A percentile compares a stretch with the other conserved stretches of the same genome.
phyloP scores from a whole-genome alignment of 768 basidiomycete genomes.

The Cytidiella melzeri region DNA sequence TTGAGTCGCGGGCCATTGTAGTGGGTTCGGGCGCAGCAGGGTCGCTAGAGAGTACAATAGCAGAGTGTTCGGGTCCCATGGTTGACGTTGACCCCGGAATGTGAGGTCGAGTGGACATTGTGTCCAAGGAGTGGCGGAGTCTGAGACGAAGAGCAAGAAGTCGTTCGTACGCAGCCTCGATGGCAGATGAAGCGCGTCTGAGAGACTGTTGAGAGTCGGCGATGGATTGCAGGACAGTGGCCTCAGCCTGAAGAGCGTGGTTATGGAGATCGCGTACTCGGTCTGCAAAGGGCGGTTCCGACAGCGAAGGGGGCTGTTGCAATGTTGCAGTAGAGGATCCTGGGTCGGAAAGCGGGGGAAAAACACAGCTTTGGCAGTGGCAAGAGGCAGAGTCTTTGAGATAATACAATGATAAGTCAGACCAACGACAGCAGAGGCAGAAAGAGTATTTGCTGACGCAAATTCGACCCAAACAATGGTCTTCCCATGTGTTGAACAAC shows the following conservation, averaged over 20 bases:
- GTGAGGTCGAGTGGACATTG: constrained; percentile 4
- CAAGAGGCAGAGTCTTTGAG: constrained; percentile 8
- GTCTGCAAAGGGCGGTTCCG: too few species aligned
- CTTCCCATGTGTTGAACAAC: constrained; percentile 13
- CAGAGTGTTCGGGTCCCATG: constrained; percentile 23
- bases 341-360: background rate
- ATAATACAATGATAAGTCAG: background rate
- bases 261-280: background rate
- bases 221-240: constrained; percentile 3
- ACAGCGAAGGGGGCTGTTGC: background rate
- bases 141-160: constrained; percentile 7
- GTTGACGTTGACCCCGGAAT: background rate
- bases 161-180: constrained; percentile 14
- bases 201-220: constrained; percentile 10
- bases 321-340: background rate
- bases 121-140: background rate
- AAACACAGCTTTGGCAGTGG: background rate
- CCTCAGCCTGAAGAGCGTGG: background rate
- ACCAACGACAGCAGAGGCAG: background rate
- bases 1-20: background rate
- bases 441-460: constrained; percentile 8
- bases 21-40: background rate
- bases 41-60: constrained; percentile 18
- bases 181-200: constrained; percentile 8
- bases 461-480: constrained; percentile 10